Evolutionary conservation across 306 rosid genomes (phyloP).

Genomic region (Lathyrus aphaca): DNA sequence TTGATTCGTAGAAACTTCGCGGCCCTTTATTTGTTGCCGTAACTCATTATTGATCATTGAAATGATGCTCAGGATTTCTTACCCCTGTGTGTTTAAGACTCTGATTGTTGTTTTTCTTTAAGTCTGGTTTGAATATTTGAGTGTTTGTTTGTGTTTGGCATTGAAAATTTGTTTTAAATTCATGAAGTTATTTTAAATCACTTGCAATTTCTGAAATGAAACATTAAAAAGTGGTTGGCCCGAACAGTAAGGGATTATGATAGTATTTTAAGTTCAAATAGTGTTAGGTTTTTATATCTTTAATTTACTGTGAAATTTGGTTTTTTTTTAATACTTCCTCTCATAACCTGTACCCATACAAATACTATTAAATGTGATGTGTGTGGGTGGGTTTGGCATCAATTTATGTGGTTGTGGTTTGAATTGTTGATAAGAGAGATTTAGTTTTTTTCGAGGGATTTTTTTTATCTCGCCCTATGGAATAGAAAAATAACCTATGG

Average conservation of each 20-base stretch:
- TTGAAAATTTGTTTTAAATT: slow-evolving; percentile 3
- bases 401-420: no score
- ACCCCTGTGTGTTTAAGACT: slow-evolving; percentile 35
- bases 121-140: slow-evolving; percentile 36
- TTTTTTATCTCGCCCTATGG: no score
- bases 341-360: no score
- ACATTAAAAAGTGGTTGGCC: not conserved
- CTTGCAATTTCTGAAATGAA: not conserved
- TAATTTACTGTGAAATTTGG: no score
- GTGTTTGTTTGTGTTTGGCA: slow-evolving; percentile 37
- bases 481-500: no score
- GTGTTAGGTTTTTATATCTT: no score
- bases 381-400: no score
- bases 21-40: slow-evolving; percentile 38
- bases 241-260: not conserved
- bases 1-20: slow-evolving; percentile 32
- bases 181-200: not conserved
- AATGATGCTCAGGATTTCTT: slow-evolving; percentile 32
- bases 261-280: no score
- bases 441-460: no score
- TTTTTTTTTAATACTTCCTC: no score
- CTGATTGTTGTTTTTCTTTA: slow-evolving; percentile 21
- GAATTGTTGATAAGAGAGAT: no score
- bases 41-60: slow-evolving; percentile 41
- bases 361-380: no score